Base-by-base conservation (phyloP, 371 early-diverging fungal genomes). In the Mucor mucedo region DNA sequence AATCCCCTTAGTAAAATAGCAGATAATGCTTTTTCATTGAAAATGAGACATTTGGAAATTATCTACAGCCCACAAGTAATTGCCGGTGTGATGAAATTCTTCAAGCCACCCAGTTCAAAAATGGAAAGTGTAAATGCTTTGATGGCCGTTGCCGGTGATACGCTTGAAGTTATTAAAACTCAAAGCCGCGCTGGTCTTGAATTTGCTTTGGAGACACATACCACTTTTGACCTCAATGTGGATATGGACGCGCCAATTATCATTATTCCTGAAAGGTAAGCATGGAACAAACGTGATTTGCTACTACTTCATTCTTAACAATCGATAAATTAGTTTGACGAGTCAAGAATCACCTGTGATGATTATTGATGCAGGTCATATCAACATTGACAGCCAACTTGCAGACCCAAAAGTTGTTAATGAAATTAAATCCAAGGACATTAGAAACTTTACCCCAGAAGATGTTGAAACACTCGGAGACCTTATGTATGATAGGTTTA, bases 191-290 rank as follows among this genome's bases (percentile, higher is more conserved):
- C 88, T 2, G 91, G 93, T 0, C 68, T 96, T 4, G 87, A 92
- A 65, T 89, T 82, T 70, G 93, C 93, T 0, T 66, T 96, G 35
- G 88, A 86, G n/a, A 80, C 84, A 58, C 94, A 93, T 66, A 89
- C 86, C n/a, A 89, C 90, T 0, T 48, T 92, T 4, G 90, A 91
- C 60, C 65, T 95, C 4, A 84, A 89, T 60, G 75, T 96, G 2
- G 89, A 95, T 58, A 82, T 93, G 70, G 92, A 92, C 63, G 96
- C 96, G 1, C 96, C 96, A 0, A 84, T 95, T 38, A 82, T 96
- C 63, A 79, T 94, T n/a, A 76, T 96, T 7, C 95, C 94, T 3
- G 88, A 91, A 68, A 86, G 89, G 77, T 73, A 65, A 66, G 9
- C 6, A n/a, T 14, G 21, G 21, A 21, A 3, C 29, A 52, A 7